Base-by-base conservation (phyloP, 345 rosid species). In the Anastatica hierochuntica region DNA sequence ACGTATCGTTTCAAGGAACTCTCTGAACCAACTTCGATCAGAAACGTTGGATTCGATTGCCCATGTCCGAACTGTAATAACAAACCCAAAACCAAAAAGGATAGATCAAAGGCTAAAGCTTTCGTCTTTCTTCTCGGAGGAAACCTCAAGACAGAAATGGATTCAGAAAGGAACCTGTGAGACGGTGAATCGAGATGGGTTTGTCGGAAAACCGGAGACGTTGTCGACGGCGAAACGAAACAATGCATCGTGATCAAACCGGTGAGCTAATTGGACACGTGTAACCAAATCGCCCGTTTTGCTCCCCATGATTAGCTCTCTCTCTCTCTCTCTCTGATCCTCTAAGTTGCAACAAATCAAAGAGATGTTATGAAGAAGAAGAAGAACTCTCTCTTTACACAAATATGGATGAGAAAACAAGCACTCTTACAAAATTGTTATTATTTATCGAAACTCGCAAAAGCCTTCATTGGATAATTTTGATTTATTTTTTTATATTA, bases 51-150 rank as follows among this genome's bases (percentile, higher is more conserved):
- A 55, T 92, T 88, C 50, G 95, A 92, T 68, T 92, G 95, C 44
- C 96, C 95, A 64, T 92, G 90, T 31, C 90, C 95, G 57, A 88
- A 92, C 96, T 84, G 53, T 26, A n/a, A n/a, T n/a, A n/a, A n/a
- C n/a, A n/a, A n/a, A n/a, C n/a, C n/a, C 24, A 21, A 47, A 17
- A 61, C 4, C 41, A 23, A 7, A 14, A 26, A 20, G 4, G 0
- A 2, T 19, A 20, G 14, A 5, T 8, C 8, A 8, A 27, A 60
- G 36, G 59, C n/a, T 21, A 18, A 57, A 2, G 24, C 16, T 51
- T n/a, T n/a, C n/a, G n/a, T 45, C 12, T 11, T 30, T 13, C 33
- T 45, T 36, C 7, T 8, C 29, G 10, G 21, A 33, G 8, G 2
- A 23, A 60, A 31, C 7, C 10, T 17, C 1, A 14, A 24, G 14